Evolutionary conservation across 2,329 filamentous ascomycete species (phyloP), one percentile per base, ranked within the genome.

Genomic region (Trichoderma lentiforme): DNA sequence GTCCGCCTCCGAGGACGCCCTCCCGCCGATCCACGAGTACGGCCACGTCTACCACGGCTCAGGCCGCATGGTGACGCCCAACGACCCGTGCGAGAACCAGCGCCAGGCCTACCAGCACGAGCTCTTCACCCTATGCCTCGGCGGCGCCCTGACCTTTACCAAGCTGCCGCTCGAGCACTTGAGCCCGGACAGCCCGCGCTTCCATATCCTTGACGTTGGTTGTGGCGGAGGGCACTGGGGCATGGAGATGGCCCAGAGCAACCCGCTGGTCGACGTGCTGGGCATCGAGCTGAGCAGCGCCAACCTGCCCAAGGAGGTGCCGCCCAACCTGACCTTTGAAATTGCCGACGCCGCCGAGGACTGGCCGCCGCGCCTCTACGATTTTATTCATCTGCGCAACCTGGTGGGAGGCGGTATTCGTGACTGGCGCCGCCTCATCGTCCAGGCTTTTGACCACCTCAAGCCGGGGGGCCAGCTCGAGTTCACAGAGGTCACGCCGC

Each of bases 301-400:
- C n/a, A 78, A 84, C 39, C 76, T 82, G 57, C 82, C 80, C 18
- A 81, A 77, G 9, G 77, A 80, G 30, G 85, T 90, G 8, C 89
- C 89, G 7, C 83, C 87, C 21, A 91, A 91, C 74, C 84, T 90
- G 26, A 83, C 82, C 4, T 91, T 90, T 76, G 81, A 87, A 71
- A 84, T 91, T 51, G 87, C 87, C 76, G 88, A 91, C 76, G 83
- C 86, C 34, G 86, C 88, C 73, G 82, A 87, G 32, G 81, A 78
- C 4, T 85, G 83, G 84, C 78, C 77, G 4, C 76, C 76, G 7
- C 73, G 75, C 1, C 75, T 76, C 3, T 80, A 79, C 69, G 84
- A 85, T 75, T 83, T 85, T 61, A 78, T 85, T 26, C 83, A 85
- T 74, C 79, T 82, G 71, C 82, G 84, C 53, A 81, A 83, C 74